phyloP scores from a whole-genome alignment of 2,329 filamentous ascomycete species.

The Apiospora hydei region DNA sequence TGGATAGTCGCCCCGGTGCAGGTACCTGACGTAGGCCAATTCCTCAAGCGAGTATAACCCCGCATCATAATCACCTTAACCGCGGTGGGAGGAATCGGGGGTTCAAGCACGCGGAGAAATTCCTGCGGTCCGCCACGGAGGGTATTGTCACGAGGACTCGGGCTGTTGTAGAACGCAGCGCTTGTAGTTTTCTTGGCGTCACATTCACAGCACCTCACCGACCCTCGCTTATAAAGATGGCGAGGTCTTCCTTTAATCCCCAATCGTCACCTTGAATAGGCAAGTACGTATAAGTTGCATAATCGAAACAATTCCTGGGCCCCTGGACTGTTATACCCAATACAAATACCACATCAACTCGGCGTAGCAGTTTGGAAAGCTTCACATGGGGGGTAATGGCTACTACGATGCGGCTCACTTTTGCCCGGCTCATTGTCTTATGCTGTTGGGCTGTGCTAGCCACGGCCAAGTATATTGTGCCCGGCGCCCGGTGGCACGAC shows the following conservation, averaged over 20 bases:
- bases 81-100: not conserved
- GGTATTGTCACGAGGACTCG: constrained; percentile 23
- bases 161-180: not conserved
- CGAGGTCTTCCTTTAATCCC: not conserved
- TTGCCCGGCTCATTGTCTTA: constrained; percentile 21
- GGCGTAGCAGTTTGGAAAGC: not conserved
- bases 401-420: not conserved
- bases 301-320: not conserved
- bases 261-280: not conserved
- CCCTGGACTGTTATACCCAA: not conserved
- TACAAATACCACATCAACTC: not conserved
- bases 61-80: not conserved
- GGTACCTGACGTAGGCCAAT: constrained; percentile 24
- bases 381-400: not conserved
- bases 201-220: not conserved
- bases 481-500: constrained; percentile 66
- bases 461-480: constrained; percentile 64
- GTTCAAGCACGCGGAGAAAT: constrained; percentile 19
- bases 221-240: not conserved
- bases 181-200: not conserved
- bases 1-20: not conserved
- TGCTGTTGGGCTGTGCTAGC: constrained; percentile 33
- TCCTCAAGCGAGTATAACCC: constrained; percentile 16
- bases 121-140: constrained; percentile 8
- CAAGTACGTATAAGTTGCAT: not conserved